Evolutionary conservation across 1,284 basidiomycete species (phyloP).

Genomic region (Cryptococcus wingfieldii): DNA sequence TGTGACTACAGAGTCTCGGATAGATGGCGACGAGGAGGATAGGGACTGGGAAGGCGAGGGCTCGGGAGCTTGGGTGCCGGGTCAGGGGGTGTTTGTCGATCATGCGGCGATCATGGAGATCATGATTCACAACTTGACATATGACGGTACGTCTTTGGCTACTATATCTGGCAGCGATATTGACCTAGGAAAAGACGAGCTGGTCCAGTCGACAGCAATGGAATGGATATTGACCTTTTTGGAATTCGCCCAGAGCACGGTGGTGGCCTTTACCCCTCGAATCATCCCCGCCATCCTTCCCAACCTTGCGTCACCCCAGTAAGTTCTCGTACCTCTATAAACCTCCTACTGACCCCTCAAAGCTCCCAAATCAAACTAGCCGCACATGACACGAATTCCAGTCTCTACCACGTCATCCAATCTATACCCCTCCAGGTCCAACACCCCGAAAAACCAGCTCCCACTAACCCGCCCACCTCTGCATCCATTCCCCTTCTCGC

Average conservation of each 20-base stretch:
- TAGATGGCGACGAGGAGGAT: slow-evolving; percentile 29
- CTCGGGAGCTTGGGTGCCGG: slow-evolving; percentile 73
- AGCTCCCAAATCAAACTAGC: slow-evolving; percentile 76
- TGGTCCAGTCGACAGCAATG: slow-evolving; percentile 81
- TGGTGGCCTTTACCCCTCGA: slow-evolving; percentile 90
- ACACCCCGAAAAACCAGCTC: slow-evolving; percentile 25
- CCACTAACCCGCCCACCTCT: slow-evolving; percentile 13
- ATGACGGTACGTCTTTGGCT: slow-evolving; percentile 63
- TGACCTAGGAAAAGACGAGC: slow-evolving; percentile 60
- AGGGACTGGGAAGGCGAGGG: slow-evolving; percentile 45
- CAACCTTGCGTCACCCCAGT: slow-evolving; percentile 68
- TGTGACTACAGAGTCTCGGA: slow-evolving; percentile 9
- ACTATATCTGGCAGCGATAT: neutral
- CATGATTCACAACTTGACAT: slow-evolving; percentile 80
- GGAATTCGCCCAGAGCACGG: slow-evolving; percentile 79
- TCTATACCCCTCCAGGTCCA: slow-evolving; percentile 65
- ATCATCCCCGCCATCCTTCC: slow-evolving; percentile 89
- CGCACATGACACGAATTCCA: slow-evolving; percentile 80
- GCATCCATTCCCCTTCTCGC: slow-evolving; percentile 18
- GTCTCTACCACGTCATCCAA: slow-evolving; percentile 80
- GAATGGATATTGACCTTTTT: slow-evolving; percentile 92
- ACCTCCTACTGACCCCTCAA: neutral
- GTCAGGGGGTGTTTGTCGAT: slow-evolving; percentile 87
- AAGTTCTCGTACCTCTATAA: slow-evolving; percentile 4
- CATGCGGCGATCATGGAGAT: slow-evolving; percentile 92